Conservation (phyloP, 768 basidiomycete genomes). For the Russula sp. region DNA sequence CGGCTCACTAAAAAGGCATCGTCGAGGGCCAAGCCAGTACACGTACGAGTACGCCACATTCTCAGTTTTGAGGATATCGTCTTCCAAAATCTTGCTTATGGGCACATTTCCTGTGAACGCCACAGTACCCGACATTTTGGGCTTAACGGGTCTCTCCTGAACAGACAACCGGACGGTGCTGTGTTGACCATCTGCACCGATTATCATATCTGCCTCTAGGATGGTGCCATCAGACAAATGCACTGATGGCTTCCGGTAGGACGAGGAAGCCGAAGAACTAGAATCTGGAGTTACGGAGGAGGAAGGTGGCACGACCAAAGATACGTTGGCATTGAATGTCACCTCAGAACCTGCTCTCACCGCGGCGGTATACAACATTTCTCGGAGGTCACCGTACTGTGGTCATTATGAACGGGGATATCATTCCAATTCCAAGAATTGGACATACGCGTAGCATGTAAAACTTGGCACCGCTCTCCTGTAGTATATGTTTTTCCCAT, state of each 20-base stretch:
- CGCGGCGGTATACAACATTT: constrained; percentile 16
- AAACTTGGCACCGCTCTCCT: constrained; percentile 6
- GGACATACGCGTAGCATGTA: constrained; percentile 15
- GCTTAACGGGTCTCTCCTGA: neutral
- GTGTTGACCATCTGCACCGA: constrained; percentile 22
- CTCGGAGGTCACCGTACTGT: constrained; percentile 17
- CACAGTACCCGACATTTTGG: constrained; percentile 5
- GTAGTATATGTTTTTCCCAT: constrained; percentile 10
- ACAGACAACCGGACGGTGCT: constrained; percentile 15
- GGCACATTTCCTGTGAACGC: constrained; percentile 10
- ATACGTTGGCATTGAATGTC: constrained; percentile 9
- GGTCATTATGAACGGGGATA: neutral
- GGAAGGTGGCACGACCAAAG: constrained; percentile 1
- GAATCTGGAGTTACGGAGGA: neutral
- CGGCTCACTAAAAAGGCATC: constrained; percentile 12
- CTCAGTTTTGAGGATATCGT: constrained; percentile 1
- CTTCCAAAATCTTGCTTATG: constrained; percentile 9
- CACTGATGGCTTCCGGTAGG: constrained; percentile 5
- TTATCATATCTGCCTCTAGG: constrained; percentile 20
- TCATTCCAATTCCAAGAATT: neutral
- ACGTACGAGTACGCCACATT: constrained; percentile 1
- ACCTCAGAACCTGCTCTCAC: constrained; percentile 16
- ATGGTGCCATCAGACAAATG: constrained; percentile 16
- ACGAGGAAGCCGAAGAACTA: neutral
- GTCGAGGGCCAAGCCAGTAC: constrained; percentile 16